phyloP scores from a whole-genome alignment of 139 green algal genomes.

The Edaphochlamys debaryana region DNA sequence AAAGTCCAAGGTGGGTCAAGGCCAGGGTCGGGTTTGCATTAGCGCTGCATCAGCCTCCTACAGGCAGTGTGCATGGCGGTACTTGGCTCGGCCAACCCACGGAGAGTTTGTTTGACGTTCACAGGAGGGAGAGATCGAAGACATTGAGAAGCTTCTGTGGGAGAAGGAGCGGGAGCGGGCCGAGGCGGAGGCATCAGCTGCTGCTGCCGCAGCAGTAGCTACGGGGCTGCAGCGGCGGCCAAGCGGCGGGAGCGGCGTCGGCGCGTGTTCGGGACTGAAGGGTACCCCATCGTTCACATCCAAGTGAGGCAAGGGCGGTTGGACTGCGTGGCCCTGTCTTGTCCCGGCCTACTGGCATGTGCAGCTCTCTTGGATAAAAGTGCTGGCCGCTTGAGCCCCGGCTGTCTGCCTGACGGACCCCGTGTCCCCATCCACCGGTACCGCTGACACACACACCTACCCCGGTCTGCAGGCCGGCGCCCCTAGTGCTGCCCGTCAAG shows the following conservation, averaged over 20 bases:
- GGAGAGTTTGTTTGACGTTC: neutral
- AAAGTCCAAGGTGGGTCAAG: conserved; percentile 27
- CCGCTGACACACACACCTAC: neutral
- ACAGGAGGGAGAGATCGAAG: conserved; percentile 26
- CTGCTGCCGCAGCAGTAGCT: neutral
- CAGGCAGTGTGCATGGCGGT: too few species aligned
- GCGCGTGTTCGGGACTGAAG: neutral
- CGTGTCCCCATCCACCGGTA: neutral
- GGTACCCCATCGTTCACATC: too few species aligned
- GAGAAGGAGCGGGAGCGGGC: conserved; percentile 8
- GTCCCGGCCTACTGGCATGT: neutral
- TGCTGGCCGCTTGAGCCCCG: too few species aligned
- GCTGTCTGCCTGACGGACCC: neutral
- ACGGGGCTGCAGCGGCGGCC: neutral
- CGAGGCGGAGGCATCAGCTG: neutral
- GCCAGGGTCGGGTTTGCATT: neutral
- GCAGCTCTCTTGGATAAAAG: too few species aligned
- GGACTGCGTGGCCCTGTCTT: too few species aligned
- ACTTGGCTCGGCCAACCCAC: neutral
- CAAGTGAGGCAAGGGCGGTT: too few species aligned
- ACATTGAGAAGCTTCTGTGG: conserved; percentile 28
- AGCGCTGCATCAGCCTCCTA: neutral
- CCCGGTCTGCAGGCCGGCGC: neutral
- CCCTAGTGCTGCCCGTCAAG: conserved; percentile 14
- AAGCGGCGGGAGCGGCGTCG: neutral